Evolutionary conservation across 176 grass and related monocot species (phyloP).

Genomic region (Phragmites australis): DNA sequence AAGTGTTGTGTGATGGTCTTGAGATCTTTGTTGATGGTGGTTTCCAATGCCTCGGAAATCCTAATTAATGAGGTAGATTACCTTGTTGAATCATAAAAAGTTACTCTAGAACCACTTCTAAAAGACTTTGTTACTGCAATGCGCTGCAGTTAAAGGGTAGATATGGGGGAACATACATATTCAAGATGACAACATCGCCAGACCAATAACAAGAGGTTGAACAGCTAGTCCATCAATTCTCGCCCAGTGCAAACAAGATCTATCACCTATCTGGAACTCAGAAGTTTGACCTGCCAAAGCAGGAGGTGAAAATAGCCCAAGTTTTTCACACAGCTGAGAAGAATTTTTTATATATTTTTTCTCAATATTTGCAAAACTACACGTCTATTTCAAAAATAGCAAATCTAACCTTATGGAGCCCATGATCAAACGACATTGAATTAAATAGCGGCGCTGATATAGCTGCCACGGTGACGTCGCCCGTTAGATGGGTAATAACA

Average conservation of each 20-base stretch:
- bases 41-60: conserved; percentile 73
- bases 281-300: conserved; percentile 48
- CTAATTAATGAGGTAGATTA: conserved; percentile 53
- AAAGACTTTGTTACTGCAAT: background rate
- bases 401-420: no score
- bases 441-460: no score
- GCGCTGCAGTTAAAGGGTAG: conserved; percentile 43
- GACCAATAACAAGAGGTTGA: conserved; percentile 40
- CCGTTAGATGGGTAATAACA: no score
- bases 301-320: conserved; percentile 46
- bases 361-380: no score
- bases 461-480: no score
- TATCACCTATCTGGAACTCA: conserved; percentile 52
- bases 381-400: no score
- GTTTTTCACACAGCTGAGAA: conserved; percentile 42
- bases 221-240: conserved; percentile 35
- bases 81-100: background rate
- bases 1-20: conserved; percentile 63
- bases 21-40: conserved; percentile 57
- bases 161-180: conserved; percentile 49
- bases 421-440: no score
- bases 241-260: conserved; percentile 48
- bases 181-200: conserved; percentile 46
- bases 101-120: background rate
- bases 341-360: no score